Conservation (phyloP, 495 filamentous ascomycete species). For the Amphirosellinia nigrospora region DNA sequence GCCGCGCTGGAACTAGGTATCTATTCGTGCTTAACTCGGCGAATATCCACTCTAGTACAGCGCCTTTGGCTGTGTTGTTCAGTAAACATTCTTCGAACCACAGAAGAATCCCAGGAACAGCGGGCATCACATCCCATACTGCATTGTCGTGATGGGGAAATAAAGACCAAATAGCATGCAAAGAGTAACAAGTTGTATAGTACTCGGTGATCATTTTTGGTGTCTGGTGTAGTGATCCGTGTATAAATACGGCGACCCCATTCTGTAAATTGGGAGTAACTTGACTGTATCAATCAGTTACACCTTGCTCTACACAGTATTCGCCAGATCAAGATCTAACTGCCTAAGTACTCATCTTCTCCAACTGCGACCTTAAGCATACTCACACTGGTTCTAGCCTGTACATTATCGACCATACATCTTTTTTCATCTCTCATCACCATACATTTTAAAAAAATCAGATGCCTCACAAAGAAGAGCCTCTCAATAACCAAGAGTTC, state of each 20-base stretch:
- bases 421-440: background rate
- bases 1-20: background rate
- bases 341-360: too few species aligned
- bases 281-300: too few species aligned
- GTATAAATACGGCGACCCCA: background rate
- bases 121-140: background rate
- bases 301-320: too few species aligned
- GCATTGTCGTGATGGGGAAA: background rate
- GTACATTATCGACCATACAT: background rate
- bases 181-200: background rate
- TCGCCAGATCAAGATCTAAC: too few species aligned
- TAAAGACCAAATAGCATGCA: constrained; percentile 14
- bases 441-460: background rate
- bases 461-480: constrained; percentile 15
- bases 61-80: constrained; percentile 6
- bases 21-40: background rate
- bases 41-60: background rate
- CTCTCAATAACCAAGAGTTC: constrained; percentile 29
- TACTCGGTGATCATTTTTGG: too few species aligned
- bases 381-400: background rate
- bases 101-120: background rate
- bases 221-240: background rate
- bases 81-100: background rate
- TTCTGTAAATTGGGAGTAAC: background rate
- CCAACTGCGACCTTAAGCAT: too few species aligned